phyloP scores from a whole-genome alignment of 2,329 filamentous ascomycete genomes.

The Mycosphaerella arachidis region DNA sequence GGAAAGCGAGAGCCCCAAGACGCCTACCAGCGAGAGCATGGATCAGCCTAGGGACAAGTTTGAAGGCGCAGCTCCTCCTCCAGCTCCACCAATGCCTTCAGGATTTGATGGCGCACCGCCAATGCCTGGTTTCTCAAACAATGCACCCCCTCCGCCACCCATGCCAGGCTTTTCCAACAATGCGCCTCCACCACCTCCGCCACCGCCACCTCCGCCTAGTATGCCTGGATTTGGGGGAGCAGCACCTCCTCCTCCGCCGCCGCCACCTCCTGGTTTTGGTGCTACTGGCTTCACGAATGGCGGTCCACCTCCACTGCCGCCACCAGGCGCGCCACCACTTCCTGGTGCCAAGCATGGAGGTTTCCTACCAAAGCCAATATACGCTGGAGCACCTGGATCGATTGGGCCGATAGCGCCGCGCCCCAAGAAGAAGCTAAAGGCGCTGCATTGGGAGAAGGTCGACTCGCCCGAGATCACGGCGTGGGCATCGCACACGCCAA shows the following conservation, averaged over 20 bases:
- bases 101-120: slow-evolving; percentile 43
- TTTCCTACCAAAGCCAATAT: slow-evolving; percentile 64
- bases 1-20: slow-evolving; percentile 65
- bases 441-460: slow-evolving; percentile 98
- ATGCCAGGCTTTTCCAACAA: slow-evolving; percentile 39
- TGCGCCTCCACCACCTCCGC: slow-evolving; percentile 41
- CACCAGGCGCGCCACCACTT: slow-evolving; percentile 62
- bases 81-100: slow-evolving; percentile 43
- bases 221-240: slow-evolving; percentile 40
- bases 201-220: slow-evolving; percentile 29
- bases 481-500: slow-evolving; percentile 83
- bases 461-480: slow-evolving; percentile 87
- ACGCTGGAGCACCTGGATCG: slow-evolving; percentile 52
- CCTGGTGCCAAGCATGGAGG: slow-evolving; percentile 59
- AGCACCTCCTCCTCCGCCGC: slow-evolving; percentile 44
- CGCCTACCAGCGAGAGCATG: slow-evolving; percentile 51
- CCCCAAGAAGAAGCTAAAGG: slow-evolving; percentile 99
- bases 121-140: slow-evolving; percentile 44
- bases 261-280: slow-evolving; percentile 42
- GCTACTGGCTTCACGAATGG: slow-evolving; percentile 42
- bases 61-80: slow-evolving; percentile 40
- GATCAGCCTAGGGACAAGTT: slow-evolving; percentile 40
- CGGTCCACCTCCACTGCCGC: slow-evolving; percentile 55
- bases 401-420: slow-evolving; percentile 74
- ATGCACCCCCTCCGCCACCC: slow-evolving; percentile 41